Percentiles rank a stretch among this genome's conserved stretches.
phyloP scores from a whole-genome alignment of 352 stramenopile genomes.

The Lagenidium sp. region DNA sequence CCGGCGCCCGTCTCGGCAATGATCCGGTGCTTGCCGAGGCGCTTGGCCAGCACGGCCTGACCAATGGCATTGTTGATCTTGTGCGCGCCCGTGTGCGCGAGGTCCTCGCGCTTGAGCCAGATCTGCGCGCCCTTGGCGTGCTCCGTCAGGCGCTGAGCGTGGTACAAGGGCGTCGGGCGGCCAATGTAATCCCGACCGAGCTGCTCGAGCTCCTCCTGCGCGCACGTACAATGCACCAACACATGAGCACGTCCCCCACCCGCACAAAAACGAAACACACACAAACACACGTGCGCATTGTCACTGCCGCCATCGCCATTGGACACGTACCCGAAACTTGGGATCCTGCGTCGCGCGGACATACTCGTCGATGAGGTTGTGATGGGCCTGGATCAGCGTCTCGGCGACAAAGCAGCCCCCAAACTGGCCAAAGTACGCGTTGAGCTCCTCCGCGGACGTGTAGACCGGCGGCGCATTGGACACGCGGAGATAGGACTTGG shows the following conservation, averaged over 20 bases:
- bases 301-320: no score
- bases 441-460: conserved; percentile 41
- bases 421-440: conserved; percentile 90
- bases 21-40: conserved; percentile 95
- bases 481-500: conserved; percentile 42
- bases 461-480: conserved; percentile 76
- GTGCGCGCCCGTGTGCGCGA: conserved; percentile 97
- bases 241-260: no score
- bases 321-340: conserved; percentile 72
- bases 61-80: conserved; percentile 99
- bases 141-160: conserved; percentile 93
- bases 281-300: no score
- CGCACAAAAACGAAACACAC: no score
- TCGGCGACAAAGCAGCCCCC: conserved; percentile 97
- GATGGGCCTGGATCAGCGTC: conserved; percentile 94
- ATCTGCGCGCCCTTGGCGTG: conserved; percentile 91
- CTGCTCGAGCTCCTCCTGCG: conserved; percentile 91
- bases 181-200: conserved; percentile 92
- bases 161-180: conserved; percentile 94
- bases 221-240: background rate
- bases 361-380: conserved; percentile 93
- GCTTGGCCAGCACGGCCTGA: conserved; percentile 93
- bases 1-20: conserved; percentile 98
- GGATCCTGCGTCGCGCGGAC: conserved; percentile 92
- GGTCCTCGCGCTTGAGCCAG: conserved; percentile 98